These are phyloP conservation scores for Tothia fuscella DNA, from an alignment of 2,329 filamentous ascomycete species.

Conservation along the genomic window DNA sequence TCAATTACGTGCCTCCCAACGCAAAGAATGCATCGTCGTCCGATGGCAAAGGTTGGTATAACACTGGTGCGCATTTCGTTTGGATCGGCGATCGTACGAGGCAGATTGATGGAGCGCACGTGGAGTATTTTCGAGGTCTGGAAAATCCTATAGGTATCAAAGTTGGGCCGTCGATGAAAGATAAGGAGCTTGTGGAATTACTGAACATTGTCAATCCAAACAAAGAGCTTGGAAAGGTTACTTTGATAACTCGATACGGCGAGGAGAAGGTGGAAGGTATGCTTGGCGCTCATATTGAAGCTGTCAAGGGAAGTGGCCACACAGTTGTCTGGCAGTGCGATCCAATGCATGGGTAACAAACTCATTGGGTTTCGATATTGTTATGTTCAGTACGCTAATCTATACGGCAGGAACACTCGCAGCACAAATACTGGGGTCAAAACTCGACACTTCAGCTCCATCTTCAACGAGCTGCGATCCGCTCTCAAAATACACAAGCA, in stretches of 20 bases:
- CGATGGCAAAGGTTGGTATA: conserved; percentile 60
- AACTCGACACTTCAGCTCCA: conserved; percentile 81
- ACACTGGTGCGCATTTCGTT: conserved; percentile 91
- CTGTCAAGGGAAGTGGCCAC: conserved; percentile 68
- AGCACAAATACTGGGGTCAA: conserved; percentile 69
- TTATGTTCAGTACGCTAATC: conserved; percentile 5
- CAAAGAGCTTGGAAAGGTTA: conserved; percentile 81
- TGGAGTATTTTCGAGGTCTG: conserved; percentile 95
- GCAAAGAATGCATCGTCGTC: no score
- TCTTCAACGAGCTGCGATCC: conserved; percentile 74
- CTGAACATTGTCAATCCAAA: conserved; percentile 76
- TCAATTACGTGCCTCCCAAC: conserved; percentile 26
- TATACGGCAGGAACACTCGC: conserved; percentile 41
- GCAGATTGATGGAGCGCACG: conserved; percentile 83
- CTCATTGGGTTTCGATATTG: background rate
- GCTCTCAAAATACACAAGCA: conserved; percentile 77
- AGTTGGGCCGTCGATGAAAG: conserved; percentile 75
- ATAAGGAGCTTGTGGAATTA: conserved; percentile 62
- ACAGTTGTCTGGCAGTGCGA: conserved; percentile 94
- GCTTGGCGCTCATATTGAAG: conserved; percentile 75
- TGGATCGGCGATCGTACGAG: conserved; percentile 97
- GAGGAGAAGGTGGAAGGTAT: conserved; percentile 62
- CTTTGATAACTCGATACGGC: conserved; percentile 91
- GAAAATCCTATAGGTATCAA: conserved; percentile 96
- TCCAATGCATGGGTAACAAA: conserved; percentile 73